Base-by-base conservation (phyloP, 2,329 filamentous ascomycete species). In the Neophaeococcomyces mojaviensis region DNA sequence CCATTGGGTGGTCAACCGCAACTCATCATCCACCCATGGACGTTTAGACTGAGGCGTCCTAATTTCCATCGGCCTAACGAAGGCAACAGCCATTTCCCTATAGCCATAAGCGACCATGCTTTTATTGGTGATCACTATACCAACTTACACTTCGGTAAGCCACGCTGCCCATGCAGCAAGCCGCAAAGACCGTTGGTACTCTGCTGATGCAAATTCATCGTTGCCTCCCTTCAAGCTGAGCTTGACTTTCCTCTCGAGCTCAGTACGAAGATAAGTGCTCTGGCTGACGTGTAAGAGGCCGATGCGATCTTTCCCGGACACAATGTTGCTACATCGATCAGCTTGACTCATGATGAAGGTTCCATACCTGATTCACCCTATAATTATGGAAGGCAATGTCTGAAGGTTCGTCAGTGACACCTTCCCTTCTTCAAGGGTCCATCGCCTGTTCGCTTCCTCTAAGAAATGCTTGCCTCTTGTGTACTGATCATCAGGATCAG, bases 321-420 rank as follows among this genome's bases (percentile, higher is more conserved):
- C 28, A 19, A 34, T 28, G 13, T 12, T 16, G 7, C 38, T 41
- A 28, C 20, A n/a, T 22, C 5, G 10, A 28, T 28, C 24, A 28
- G 24, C 3, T 28, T 12, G 18, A n/a, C 16, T 16, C 8, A 10
- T 41, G 16, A 19, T 6, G 18, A 7, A 26, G 13, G 18, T 31
- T n/a, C 7, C 7, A 19, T n/a, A 16, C 16, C 7, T 6, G 16
- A 10, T 22, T 41, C 28, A 41, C 38, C 20, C 13, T n/a, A 12
- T 28, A 16, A 41, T 41, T 7, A 41, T 16, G 12, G 38, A 18
- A 16, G 28, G 40, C 15, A 41, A 28, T n/a, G 26, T 26, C n/a
- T 66, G 63, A 13, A 64, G 59, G 41, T 61, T 65, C 15, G 59
- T 38, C 33, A 67, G 53, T 4, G 59, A 59, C 10, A 51, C 47